Evolutionary conservation across 23 red algal species (phyloP), one percentile per base, ranked within the genome.

Genomic region (Gracilaria vermiculophylla): DNA sequence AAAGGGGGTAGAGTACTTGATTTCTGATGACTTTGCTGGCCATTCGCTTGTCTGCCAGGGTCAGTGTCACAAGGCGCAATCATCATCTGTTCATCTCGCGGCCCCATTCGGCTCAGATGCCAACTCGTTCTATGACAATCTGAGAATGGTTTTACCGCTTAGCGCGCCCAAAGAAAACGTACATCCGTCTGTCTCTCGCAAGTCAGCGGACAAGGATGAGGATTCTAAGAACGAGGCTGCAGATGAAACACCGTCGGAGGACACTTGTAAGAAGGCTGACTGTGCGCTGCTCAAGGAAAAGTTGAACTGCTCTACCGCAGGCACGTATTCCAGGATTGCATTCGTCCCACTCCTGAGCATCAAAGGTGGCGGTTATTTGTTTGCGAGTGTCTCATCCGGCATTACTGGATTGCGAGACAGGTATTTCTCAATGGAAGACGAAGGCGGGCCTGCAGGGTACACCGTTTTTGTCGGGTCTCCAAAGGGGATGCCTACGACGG

Each of bases 361-460:
- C 39, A 48, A 73, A 47, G 19, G 47, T 29, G 17, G 17, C 13
- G 67, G 67, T 7, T 73, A 73, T 17, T 37, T 73, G 5, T 73
- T 73, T 48, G 67, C 67, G 4, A 27, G 39, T 25, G 42, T 73
- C 35, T 73, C 67, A 10, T 73, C 67, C 8, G 36, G 39, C 13
- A 48, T 73, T 21, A 4, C 37, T 45, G 67, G 67, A 45, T 32
- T 73, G n/a, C 67, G 67, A 28, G 8, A 25, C 40, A 73, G 67
- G 47, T 73, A 45, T 37, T 73, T 73, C 23, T 73, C 67, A 6
- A 37, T 73, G n/a, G 67, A 73, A 73, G 67, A 40, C 25, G n/a
- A n/a, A 12, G 67, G 67, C 23, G 67, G 67, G 21, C 39, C 37
- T 4, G 20, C 67, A 27, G 67, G 67, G 23, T 73, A 73, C 40